Evolutionary conservation across 768 basidiomycete genomes (phyloP), one percentile per base, ranked within the genome.

Genomic region (Crassisporium funariophilum): DNA sequence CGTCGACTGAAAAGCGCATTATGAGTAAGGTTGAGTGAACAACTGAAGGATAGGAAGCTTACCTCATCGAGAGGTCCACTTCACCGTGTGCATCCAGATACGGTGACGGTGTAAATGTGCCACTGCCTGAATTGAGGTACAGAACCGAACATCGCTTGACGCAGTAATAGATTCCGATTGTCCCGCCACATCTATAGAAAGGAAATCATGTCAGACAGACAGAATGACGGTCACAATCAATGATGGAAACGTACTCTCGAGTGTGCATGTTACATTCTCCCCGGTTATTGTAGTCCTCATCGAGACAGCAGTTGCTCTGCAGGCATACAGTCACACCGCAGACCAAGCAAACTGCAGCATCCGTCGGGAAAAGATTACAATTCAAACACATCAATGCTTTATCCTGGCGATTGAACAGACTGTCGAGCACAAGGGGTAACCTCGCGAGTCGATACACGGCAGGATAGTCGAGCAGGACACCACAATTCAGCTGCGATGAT

Each of bases 251-350:
- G 61, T 61, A 97, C 95, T 91, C 88, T 78, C 93, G 77, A 41
- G 87, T 90, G 62, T 98, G 97, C 76, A 89, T 81, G 63, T 98
- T 99, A 64, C 95, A 98, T 61, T 99, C 95, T 21, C 95, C 97
- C 19, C 86, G 71, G 12, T 76, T 72, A 13, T 73, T 76, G 34
- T 84, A 81, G 21, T 83, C 76, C 41, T 66, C 57, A 52, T 93
- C 92, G 54, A 76, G 72, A 63, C 97, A 99, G 60, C 97, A 99
- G 52, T 94, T 86, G 55, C 91, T 91, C 62, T 92, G 88, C 73
- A 95, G 79, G 61, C 97, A 98, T 8, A 88, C 82, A 11, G 86
- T 83, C 38, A 82, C 73, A 0, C 97, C 97, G 55, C 97, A 99
- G 41, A 94, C 75, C 50, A 98, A 65, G 64, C 97, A 99, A 2